phyloP scores from a whole-genome alignment of 2,329 filamentous ascomycete genomes.

The Alternaria triticina region DNA sequence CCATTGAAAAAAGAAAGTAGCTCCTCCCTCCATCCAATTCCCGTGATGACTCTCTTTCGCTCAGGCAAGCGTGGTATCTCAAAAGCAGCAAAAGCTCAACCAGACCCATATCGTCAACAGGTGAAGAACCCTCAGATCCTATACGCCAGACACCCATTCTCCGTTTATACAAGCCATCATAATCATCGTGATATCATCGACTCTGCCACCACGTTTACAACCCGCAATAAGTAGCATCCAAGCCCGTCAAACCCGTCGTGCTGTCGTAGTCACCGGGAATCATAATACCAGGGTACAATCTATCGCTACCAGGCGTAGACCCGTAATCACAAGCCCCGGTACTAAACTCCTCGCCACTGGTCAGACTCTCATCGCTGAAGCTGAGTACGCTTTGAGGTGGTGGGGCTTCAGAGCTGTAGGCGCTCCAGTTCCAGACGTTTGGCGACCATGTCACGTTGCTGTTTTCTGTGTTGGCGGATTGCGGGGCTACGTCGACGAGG shows the following conservation, averaged over 20 bases:
- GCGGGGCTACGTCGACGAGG: slow-evolving; percentile 41
- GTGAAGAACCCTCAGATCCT: background rate
- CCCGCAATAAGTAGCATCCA: slow-evolving; percentile 52
- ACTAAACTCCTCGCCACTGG: slow-evolving; percentile 56
- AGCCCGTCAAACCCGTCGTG: slow-evolving; percentile 38
- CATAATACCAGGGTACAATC: slow-evolving; percentile 44
- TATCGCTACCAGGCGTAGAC: slow-evolving; percentile 39
- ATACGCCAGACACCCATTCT: background rate
- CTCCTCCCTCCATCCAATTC: background rate
- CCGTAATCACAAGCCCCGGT: slow-evolving; percentile 37
- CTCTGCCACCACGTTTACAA: slow-evolving; percentile 16
- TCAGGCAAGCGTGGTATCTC: slow-evolving; percentile 33
- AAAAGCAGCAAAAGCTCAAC: background rate
- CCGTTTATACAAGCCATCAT: background rate
- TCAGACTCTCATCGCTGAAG: slow-evolving; percentile 66
- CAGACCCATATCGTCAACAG: background rate
- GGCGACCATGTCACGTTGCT: slow-evolving; percentile 45
- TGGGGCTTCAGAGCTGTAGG: slow-evolving; percentile 33
- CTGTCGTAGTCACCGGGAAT: slow-evolving; percentile 42
- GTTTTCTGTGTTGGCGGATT: slow-evolving; percentile 36
- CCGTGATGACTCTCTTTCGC: slow-evolving; percentile 12
- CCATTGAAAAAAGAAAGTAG: background rate
- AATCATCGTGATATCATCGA: background rate
- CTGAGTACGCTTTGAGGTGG: slow-evolving; percentile 63
- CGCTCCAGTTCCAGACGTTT: slow-evolving; percentile 43